Conservation (phyloP, 257 asterid species). For the Ocimum tenuiflorum region DNA sequence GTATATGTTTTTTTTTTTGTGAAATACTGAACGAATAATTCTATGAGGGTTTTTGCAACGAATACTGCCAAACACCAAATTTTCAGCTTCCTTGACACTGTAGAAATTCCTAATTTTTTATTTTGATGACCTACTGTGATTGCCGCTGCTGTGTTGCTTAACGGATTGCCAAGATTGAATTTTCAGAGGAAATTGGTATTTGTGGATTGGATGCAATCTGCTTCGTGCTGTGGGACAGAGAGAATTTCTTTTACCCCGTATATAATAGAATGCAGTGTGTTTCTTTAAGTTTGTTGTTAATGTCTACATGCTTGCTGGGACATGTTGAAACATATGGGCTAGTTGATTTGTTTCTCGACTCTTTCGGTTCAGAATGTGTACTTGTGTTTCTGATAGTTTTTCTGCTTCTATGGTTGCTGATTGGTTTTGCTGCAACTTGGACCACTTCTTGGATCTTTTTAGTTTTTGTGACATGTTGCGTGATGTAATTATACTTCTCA, state of each 20-base stretch:
- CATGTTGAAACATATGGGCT: neutral
- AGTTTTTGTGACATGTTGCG: neutral
- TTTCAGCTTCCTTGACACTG: conserved; percentile 1
- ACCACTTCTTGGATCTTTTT: neutral
- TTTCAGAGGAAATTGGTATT: neutral
- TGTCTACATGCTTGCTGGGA: neutral
- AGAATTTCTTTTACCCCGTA: neutral
- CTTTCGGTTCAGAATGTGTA: neutral
- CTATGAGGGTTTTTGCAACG: conserved; percentile 17
- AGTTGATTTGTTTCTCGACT: neutral
- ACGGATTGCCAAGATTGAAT: neutral
- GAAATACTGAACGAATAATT: neutral
- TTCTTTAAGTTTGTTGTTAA: neutral
- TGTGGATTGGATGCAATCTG: neutral
- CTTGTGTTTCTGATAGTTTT: neutral
- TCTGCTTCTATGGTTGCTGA: neutral
- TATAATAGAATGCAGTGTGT: neutral
- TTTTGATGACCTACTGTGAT: neutral
- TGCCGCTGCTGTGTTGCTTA: neutral
- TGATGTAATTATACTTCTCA: neutral
- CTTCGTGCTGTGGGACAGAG: neutral
- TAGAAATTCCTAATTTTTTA: neutral
- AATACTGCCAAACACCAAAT: neutral
- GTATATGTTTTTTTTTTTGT: neutral
- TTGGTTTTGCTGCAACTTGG: neutral